These are phyloP conservation scores for Xylogone sp. DNA, from an alignment of 2,329 filamentous ascomycete species.

Conservation along the genomic window DNA sequence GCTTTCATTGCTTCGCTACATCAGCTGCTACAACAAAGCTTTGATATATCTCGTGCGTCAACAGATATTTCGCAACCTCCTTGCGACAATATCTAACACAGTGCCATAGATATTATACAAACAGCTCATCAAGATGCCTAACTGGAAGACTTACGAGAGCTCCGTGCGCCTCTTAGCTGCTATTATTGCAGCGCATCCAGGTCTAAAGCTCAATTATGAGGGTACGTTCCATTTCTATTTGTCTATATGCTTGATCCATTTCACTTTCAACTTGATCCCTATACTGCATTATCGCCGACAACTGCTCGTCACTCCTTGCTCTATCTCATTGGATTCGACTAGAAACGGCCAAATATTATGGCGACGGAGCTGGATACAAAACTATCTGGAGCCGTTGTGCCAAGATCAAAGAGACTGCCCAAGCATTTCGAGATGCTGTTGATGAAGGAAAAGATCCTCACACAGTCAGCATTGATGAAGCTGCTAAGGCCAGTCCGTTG, in stretches of 20 bases:
- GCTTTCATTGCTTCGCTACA: neutral
- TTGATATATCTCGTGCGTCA: too few relatives aligned
- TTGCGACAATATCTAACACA: neutral
- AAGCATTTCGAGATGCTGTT: slow-evolving; percentile 13
- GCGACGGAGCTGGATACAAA: slow-evolving; percentile 17
- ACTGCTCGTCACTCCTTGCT: slow-evolving; percentile 1
- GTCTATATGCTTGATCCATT: neutral
- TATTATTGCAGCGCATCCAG: slow-evolving; percentile 53
- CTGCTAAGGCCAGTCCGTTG: slow-evolving; percentile 2
- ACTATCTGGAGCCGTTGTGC: slow-evolving; percentile 16
- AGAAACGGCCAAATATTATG: slow-evolving; percentile 18
- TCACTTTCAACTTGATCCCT: neutral
- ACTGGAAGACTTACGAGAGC: slow-evolving; percentile 57
- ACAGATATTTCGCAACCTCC: neutral
- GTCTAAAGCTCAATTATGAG: slow-evolving; percentile 55
- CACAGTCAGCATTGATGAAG: slow-evolving; percentile 11
- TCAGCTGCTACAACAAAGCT: neutral
- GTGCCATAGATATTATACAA: neutral
- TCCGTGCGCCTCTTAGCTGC: slow-evolving; percentile 58
- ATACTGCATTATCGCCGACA: neutral
- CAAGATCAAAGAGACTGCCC: slow-evolving; percentile 13
- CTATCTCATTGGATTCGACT: slow-evolving; percentile 3
- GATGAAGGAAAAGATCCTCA: slow-evolving; percentile 14
- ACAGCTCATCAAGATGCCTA: slow-evolving; percentile 41
- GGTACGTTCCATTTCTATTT: slow-evolving; percentile 41